Evolutionary conservation across 306 rosid genomes (phyloP).

Genomic region (Citrullus amarus): DNA sequence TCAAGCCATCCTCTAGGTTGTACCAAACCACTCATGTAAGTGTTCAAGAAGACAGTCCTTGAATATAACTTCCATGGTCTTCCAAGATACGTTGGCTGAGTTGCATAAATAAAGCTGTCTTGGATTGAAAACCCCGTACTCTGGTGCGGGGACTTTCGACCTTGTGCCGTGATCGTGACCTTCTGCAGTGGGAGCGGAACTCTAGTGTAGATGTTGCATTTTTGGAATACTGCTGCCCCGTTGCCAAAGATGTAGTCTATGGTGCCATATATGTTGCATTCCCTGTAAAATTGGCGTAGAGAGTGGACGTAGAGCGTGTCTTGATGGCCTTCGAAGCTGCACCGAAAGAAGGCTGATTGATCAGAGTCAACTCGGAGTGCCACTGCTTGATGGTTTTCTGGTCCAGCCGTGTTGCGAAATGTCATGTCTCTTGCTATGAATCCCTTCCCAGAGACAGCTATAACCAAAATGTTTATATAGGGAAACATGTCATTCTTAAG

Average conservation of each 20-base stretch:
- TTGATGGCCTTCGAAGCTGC: constrained; percentile 53
- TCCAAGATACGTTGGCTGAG: constrained; percentile 31
- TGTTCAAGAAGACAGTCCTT: constrained; percentile 34
- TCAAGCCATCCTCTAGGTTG: constrained; percentile 49
- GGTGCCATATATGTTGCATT: constrained; percentile 44
- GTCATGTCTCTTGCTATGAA: constrained; percentile 52
- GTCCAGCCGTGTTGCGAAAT: constrained; percentile 40
- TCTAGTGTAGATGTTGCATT: constrained; percentile 28
- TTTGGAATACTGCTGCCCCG: constrained; percentile 36
- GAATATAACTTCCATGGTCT: constrained; percentile 53
- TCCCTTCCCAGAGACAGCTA: constrained; percentile 35
- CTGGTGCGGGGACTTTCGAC: constrained; percentile 29
- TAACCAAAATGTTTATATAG: background rate
- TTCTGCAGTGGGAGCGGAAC: constrained; percentile 34
- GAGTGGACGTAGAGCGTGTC: constrained; percentile 46
- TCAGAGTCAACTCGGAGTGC: constrained; percentile 40
- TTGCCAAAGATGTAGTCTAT: constrained; percentile 56
- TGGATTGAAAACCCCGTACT: constrained; percentile 32
- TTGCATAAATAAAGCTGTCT: constrained; percentile 24
- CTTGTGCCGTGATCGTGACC: constrained; percentile 46
- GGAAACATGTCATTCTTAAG: background rate
- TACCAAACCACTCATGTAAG: constrained; percentile 30
- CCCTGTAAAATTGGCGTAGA: constrained; percentile 39
- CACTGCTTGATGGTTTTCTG: constrained; percentile 38
- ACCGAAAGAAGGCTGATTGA: constrained; percentile 32